These are phyloP conservation scores for Meyerozyma smithsonii DNA, from an alignment of 1,139 yeast species.

Conservation along the genomic window DNA sequence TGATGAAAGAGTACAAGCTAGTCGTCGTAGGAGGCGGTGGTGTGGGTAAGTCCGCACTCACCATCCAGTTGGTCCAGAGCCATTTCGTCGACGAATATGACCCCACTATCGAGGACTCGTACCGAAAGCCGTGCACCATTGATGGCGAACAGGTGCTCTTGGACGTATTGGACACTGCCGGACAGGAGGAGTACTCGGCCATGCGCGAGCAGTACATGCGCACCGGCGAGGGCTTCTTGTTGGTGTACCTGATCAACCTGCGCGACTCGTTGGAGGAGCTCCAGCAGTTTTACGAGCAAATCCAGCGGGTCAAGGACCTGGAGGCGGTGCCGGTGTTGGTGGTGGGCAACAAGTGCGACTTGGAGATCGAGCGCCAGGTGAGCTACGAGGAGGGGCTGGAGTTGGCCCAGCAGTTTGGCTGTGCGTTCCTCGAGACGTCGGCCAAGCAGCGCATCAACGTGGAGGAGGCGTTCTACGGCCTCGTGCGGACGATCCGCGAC, in stretches of 20 bases:
- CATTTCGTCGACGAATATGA: conserved; percentile 96
- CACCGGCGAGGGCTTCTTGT: conserved; percentile 85
- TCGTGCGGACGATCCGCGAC: conserved; percentile 61
- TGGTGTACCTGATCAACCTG: conserved; percentile 82
- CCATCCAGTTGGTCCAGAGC: conserved; percentile 84
- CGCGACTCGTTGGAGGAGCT: conserved; percentile 77
- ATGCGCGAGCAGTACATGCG: conserved; percentile 94
- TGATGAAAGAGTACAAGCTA: conserved; percentile 69
- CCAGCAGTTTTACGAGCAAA: conserved; percentile 75
- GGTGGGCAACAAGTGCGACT: conserved; percentile 79
- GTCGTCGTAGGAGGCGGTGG: conserved; percentile 99
- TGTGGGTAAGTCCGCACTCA: conserved; percentile 94
- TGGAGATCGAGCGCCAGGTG: conserved; percentile 72
- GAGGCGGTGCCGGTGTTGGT: conserved; percentile 69
- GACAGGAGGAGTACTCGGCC: conserved; percentile 95
- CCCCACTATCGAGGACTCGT: conserved; percentile 90
- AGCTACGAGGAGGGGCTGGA: conserved; percentile 77
- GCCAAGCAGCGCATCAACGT: conserved; percentile 94
- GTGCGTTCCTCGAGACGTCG: conserved; percentile 86
- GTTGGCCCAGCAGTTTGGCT: conserved; percentile 68
- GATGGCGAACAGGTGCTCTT: conserved; percentile 48
- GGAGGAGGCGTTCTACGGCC: conserved; percentile 81
- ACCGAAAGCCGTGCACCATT: conserved; percentile 51
- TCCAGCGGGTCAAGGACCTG: conserved; percentile 77
- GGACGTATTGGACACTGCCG: conserved; percentile 94